Percentiles rank a stretch among this genome's conserved stretches.
These are phyloP conservation scores for Tetrapisispora taiwanensis DNA, from an alignment of 805 yeast genomes.

Conservation along the genomic window DNA sequence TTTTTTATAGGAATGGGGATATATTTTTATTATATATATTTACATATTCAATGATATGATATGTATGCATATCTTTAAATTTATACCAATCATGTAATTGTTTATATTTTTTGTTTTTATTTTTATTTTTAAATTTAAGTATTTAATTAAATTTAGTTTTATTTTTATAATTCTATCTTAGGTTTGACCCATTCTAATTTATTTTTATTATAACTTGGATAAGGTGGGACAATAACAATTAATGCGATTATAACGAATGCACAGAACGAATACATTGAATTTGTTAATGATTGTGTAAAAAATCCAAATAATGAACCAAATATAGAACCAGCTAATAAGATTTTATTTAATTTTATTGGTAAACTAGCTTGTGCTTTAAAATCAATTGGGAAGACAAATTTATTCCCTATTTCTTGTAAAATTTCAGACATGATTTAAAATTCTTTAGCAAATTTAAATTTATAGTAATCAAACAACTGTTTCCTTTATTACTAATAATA, in stretches of 20 bases:
- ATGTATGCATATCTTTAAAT: too few relatives aligned
- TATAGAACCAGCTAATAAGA: conserved; percentile 19
- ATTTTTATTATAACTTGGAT: conserved; percentile 43
- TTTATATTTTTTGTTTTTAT: too few relatives aligned
- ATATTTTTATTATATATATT: too few relatives aligned
- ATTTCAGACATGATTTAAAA: conserved; percentile 24
- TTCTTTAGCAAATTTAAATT: too few relatives aligned
- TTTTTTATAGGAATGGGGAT: too few relatives aligned
- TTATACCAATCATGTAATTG: too few relatives aligned
- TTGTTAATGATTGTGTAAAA: conserved; percentile 34
- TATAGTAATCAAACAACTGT: too few relatives aligned
- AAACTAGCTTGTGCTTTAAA: conserved; percentile 24
- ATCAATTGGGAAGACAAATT: conserved; percentile 28
- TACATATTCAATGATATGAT: too few relatives aligned
- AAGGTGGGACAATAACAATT: conserved; percentile 45
- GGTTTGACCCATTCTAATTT: conserved; percentile 40
- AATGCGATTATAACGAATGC: conserved; percentile 28
- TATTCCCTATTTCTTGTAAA: conserved; percentile 19
- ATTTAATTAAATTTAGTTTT: too few relatives aligned
- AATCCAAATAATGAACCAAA: conserved; percentile 42
- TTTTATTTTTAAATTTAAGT: too few relatives aligned
- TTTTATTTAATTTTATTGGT: conserved; percentile 9
- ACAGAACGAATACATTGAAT: conserved; percentile 33
- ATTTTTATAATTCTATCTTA: conserved; percentile 5
- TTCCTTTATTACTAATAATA: too few relatives aligned